phyloP scores from a whole-genome alignment of 768 basidiomycete genomes.

The Vishniacozyma victoriae region DNA sequence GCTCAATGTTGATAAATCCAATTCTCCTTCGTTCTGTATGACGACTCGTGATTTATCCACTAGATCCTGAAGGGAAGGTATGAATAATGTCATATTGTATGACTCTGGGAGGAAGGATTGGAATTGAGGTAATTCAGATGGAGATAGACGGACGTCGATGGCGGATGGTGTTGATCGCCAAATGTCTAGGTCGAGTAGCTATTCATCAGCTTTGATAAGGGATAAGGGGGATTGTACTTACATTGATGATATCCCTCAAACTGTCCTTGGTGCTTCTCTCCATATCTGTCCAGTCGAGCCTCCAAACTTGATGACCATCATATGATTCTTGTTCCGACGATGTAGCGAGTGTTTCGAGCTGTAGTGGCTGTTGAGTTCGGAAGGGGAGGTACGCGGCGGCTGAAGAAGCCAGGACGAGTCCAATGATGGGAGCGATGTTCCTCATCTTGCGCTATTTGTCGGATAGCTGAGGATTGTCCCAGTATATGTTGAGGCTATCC shows the following conservation, averaged over 20 bases:
- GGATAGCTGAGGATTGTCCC: no score
- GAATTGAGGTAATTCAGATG: constrained; percentile 3
- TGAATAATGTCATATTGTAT: constrained; percentile 11
- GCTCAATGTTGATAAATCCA: not conserved
- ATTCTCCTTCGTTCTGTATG: not conserved
- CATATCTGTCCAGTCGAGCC: constrained; percentile 16
- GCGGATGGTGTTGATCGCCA: constrained; percentile 31
- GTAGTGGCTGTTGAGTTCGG: not conserved
- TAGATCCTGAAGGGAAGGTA: constrained; percentile 26
- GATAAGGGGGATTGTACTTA: constrained; percentile 6
- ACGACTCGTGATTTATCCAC: constrained; percentile 10
- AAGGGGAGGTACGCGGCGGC: not conserved
- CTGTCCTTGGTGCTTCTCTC: not conserved
- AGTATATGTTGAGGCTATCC: no score
- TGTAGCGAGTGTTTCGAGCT: not conserved
- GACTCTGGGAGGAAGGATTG: constrained; percentile 4
- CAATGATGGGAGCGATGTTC: not conserved
- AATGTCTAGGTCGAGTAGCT: constrained; percentile 40
- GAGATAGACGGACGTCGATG: constrained; percentile 30
- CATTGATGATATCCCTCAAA: constrained; percentile 18
- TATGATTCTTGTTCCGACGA: constrained; percentile 9
- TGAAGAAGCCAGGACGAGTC: not conserved
- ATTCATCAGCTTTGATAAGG: not conserved
- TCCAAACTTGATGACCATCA: constrained; percentile 30
- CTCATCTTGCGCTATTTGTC: no score